Evolutionary conservation across 176 grass and related monocot species (phyloP), one percentile per base, ranked within the genome.

Genomic region (Paspalum notatum): DNA sequence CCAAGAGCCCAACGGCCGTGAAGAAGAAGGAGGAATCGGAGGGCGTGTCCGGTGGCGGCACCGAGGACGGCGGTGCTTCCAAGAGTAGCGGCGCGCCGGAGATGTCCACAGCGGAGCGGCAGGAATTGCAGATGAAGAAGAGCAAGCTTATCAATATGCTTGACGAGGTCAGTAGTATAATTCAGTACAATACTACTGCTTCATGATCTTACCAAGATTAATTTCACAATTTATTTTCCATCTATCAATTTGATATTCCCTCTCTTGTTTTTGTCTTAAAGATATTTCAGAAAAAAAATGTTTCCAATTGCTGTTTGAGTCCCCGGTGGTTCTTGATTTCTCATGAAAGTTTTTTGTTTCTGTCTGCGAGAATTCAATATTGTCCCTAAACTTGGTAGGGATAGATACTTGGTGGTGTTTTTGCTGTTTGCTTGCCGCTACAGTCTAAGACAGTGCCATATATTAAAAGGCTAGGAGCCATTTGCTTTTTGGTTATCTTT

Each of bases 71-170:
- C n/a, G 18, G 90, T 17, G 39, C 60, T 7, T 48, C 49, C 16
- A 71, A 88, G 72, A 55, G 76, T 43, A 5, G 60, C 12, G 62
- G 22, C 17, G 81, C 78, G 4, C 39, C 57, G 3, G 96, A 99
- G 85, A 76, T 99, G 57, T 86, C 93, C 5, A 93, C 97, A 27
- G 97, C 97, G 5, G 97, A 96, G 85, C 81, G 91, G 81, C 97
- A 99, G 78, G 97, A 99, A 89, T 71, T 93, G 60, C 93, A 96
- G 88, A 96, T 99, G 97, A 99, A 99, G 97, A 99, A 99, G 91
- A 89, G 90, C 66, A 99, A 99, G 82, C 97, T 99, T 49, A 78
- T 90, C 73, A 96, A 99, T 71, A 96, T 99, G 97, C 91, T 99
- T 58, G 97, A 99, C 41, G 93, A 96, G 88, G 96, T 98, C 90